phyloP scores from a whole-genome alignment of 257 asterid genomes.

The Dorcoceras hygrometricum region DNA sequence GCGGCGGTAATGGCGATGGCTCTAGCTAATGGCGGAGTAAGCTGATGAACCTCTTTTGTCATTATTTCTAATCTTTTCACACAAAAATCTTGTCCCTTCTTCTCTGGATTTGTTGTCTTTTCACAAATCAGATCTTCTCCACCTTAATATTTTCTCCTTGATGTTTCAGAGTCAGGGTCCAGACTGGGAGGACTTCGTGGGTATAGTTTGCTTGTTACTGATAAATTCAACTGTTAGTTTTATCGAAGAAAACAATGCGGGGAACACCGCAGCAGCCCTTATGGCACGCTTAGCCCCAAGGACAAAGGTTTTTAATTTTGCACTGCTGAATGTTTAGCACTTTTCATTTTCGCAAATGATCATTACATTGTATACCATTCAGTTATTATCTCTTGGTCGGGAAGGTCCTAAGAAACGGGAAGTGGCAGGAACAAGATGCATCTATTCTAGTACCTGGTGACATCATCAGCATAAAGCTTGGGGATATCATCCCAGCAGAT shows the following conservation, averaged over 20 bases:
- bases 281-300: slow-evolving; percentile 68
- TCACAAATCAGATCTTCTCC: background rate
- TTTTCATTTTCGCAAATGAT: background rate
- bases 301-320: slow-evolving; percentile 40
- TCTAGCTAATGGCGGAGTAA: slow-evolving; percentile 67
- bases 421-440: slow-evolving; percentile 49
- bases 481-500: slow-evolving; percentile 47
- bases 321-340: background rate
- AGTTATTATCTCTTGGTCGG: background rate
- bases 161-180: slow-evolving; percentile 32
- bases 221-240: slow-evolving; percentile 63
- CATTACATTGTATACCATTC: background rate
- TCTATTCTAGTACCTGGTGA: slow-evolving; percentile 41
- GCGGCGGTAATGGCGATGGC: slow-evolving; percentile 66
- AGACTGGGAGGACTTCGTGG: slow-evolving; percentile 31
- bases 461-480: slow-evolving; percentile 35
- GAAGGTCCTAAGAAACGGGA: slow-evolving; percentile 56
- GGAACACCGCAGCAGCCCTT: slow-evolving; percentile 66
- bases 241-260: slow-evolving; percentile 61
- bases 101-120: background rate
- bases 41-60: background rate
- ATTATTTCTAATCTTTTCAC: background rate
- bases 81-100: background rate
- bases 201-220: slow-evolving; percentile 45
- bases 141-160: slow-evolving; percentile 28